These are phyloP conservation scores for Sporobolomyces pararoseus DNA, from an alignment of 768 basidiomycete genomes.

Conservation along the genomic window DNA sequence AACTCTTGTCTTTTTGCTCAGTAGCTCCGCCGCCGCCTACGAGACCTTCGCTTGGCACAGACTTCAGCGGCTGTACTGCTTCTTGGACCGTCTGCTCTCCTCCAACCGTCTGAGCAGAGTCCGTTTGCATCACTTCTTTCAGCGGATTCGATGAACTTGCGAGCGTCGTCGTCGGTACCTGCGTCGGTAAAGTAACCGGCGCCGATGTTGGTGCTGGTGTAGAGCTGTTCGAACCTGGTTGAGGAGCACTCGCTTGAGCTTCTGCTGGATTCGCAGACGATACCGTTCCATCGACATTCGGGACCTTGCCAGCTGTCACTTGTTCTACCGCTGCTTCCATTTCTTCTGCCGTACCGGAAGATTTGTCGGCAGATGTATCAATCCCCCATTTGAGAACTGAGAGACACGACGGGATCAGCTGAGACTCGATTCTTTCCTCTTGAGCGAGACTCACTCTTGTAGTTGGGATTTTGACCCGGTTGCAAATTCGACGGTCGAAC, in stretches of 20 bases:
- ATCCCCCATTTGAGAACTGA: conserved; percentile 37
- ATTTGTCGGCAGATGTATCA: conserved; percentile 26
- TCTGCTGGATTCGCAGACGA: background rate
- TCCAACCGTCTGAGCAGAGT: conserved; percentile 9
- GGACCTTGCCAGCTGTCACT: conserved; percentile 23
- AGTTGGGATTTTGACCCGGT: conserved; percentile 24
- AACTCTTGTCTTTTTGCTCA: conserved; percentile 17
- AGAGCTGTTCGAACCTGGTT: background rate
- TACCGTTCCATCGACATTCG: background rate
- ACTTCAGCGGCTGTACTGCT: conserved; percentile 23
- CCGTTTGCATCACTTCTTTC: background rate
- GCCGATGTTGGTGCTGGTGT: background rate
- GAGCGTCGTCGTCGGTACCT: background rate
- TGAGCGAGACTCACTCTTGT: conserved; percentile 17
- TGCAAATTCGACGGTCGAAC: conserved; percentile 31
- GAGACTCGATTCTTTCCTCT: background rate
- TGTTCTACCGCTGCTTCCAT: conserved; percentile 32
- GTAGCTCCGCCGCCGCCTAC: conserved; percentile 7
- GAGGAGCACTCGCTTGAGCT: too few relatives aligned
- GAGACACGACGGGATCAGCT: background rate
- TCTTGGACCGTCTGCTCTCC: background rate
- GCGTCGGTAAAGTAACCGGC: background rate
- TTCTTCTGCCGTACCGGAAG: conserved; percentile 32
- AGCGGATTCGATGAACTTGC: background rate
- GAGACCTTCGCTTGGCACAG: background rate